A percentile compares a stretch with the other conserved stretches of the same genome.
Conservation (phyloP, 352 stramenopile species). For the Pelagophyceae sp. region DNA sequence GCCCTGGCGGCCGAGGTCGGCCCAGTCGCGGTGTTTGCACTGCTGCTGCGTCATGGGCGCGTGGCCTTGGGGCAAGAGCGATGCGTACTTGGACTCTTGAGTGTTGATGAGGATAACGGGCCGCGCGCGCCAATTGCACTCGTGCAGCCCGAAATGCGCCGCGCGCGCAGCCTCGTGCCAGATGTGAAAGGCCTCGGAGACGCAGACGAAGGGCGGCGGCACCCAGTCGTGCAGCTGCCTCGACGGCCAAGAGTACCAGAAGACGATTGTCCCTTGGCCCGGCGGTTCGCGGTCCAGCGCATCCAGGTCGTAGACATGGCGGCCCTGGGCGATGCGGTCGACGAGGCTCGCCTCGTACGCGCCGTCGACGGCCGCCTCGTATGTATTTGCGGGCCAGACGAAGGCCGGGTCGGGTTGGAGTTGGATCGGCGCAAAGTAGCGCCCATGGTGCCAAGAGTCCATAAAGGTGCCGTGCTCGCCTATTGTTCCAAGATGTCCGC, state of each 20-base stretch:
- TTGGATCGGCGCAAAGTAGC: constrained; percentile 44
- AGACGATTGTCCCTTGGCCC: not conserved
- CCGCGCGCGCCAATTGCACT: not conserved
- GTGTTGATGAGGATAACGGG: not conserved
- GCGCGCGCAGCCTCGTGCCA: constrained; percentile 24
- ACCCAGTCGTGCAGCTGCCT: not conserved
- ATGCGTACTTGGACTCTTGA: not conserved
- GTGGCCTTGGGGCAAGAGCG: not conserved
- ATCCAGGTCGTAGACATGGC: constrained; percentile 17
- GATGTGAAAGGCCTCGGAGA: constrained; percentile 20
- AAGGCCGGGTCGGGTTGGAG: constrained; percentile 36
- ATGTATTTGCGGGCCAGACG: constrained; percentile 25
- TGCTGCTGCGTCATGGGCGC: not conserved
- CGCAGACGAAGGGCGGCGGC: constrained; percentile 20
- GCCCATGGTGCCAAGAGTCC: constrained; percentile 38
- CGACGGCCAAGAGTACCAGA: constrained; percentile 8
- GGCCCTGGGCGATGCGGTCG: not conserved
- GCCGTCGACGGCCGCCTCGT: not conserved
- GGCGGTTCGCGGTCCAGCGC: not conserved
- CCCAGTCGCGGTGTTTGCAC: not conserved
- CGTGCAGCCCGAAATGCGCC: constrained; percentile 15
- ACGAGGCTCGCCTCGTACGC: constrained; percentile 21
- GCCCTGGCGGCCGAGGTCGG: not conserved
- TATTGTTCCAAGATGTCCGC: too few species aligned
- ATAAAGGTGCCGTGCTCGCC: constrained; percentile 51